Conservation (phyloP, 2,329 filamentous ascomycete genomes). For the Arthrobotrys entomopaga region DNA sequence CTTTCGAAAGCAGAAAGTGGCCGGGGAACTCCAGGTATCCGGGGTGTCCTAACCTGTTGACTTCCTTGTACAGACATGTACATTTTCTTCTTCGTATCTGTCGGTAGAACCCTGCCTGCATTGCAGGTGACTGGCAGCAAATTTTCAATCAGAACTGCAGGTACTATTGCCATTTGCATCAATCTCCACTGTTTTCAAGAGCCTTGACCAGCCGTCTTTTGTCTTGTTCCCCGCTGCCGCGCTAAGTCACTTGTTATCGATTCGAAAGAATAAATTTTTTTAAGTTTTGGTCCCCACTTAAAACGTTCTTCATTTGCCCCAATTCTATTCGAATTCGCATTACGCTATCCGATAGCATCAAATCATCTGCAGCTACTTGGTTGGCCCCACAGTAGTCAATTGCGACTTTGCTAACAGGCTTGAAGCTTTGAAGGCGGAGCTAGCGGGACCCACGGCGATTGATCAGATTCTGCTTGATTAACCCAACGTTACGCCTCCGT, state of each 20-base stretch:
- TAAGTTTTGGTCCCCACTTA: background rate
- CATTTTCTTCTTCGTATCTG: background rate
- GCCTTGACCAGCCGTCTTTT: slow-evolving; percentile 39
- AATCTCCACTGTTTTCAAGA: slow-evolving; percentile 6
- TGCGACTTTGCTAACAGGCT: background rate
- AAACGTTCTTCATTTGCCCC: slow-evolving; percentile 1
- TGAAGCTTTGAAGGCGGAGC: background rate
- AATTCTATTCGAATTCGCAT: slow-evolving; percentile 2
- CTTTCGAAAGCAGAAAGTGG: slow-evolving; percentile 32
- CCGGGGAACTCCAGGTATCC: background rate
- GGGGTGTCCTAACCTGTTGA: background rate
- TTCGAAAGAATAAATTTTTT: background rate
- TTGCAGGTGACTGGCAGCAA: slow-evolving; percentile 32
- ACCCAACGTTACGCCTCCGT: background rate
- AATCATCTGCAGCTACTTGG: too few species aligned
- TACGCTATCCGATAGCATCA: background rate
- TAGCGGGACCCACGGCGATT: slow-evolving; percentile 5
- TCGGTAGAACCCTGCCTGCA: slow-evolving; percentile 14
- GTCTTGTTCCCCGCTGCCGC: background rate
- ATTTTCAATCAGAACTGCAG: slow-evolving; percentile 35
- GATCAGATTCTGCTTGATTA: slow-evolving; percentile 4
- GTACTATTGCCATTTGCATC: slow-evolving; percentile 7
- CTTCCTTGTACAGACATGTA: too few species aligned
- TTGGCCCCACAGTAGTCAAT: background rate
- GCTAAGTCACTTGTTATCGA: slow-evolving; percentile 7